Evolutionary conservation across 73 alveolate species (phyloP).

Genomic region (Blepharisma stoltei): DNA sequence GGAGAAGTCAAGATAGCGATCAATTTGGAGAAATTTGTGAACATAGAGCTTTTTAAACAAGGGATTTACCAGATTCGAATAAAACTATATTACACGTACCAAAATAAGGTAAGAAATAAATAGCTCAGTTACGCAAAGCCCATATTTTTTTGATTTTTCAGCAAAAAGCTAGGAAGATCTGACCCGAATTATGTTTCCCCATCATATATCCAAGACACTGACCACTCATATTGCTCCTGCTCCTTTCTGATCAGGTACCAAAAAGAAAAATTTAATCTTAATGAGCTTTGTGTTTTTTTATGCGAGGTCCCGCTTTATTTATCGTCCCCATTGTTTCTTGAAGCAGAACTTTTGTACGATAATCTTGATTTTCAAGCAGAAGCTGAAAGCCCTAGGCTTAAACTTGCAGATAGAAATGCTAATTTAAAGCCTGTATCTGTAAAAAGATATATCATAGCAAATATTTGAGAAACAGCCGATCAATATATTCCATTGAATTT

Average conservation of each 20-base stretch:
- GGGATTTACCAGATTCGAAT: conserved; percentile 53
- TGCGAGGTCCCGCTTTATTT: neutral
- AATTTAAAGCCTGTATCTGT: neutral
- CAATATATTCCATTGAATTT: neutral
- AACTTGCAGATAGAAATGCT: neutral
- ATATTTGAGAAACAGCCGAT: neutral
- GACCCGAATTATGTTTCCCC: conserved; percentile 23
- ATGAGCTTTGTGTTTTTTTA: neutral
- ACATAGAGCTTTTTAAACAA: conserved; percentile 58
- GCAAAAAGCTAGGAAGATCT: too few relatives aligned
- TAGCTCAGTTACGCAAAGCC: too few relatives aligned
- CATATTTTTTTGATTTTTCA: too few relatives aligned
- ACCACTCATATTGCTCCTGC: conserved; percentile 45
- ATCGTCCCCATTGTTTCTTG: neutral
- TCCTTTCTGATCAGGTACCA: conserved; percentile 66
- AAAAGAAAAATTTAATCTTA: conserved; percentile 58
- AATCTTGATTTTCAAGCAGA: neutral
- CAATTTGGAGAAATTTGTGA: conserved; percentile 55
- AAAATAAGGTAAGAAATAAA: too few relatives aligned
- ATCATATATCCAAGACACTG: conserved; percentile 51
- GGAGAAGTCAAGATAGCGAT: conserved; percentile 34
- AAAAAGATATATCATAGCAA: neutral
- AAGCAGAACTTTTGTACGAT: neutral
- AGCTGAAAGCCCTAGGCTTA: neutral
- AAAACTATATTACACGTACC: conserved; percentile 19